Conservation (phyloP, 179 eudicot genomes). For the Spinacia oleracea region DNA sequence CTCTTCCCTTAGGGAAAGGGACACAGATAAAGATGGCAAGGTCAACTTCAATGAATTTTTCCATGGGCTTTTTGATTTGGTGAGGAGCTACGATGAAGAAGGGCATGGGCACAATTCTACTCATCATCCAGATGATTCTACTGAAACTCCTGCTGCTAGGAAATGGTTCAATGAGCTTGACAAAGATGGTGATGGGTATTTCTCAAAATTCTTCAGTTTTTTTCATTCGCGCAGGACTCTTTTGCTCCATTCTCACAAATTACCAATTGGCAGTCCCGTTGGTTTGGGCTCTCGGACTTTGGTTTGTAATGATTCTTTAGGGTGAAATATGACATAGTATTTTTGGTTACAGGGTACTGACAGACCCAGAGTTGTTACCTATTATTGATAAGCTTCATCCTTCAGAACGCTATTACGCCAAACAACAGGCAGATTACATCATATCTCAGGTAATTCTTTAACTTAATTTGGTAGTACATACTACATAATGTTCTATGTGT, state of each 20-base stretch:
- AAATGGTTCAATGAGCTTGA: constrained; percentile 83
- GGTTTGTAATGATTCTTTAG: neutral
- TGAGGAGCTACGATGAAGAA: constrained; percentile 80
- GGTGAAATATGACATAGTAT: constrained; percentile 7
- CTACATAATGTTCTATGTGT: neutral
- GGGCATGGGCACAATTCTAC: constrained; percentile 56
- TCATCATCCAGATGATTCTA: constrained; percentile 48
- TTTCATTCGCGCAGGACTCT: neutral
- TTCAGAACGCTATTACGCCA: constrained; percentile 81
- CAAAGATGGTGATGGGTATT: constrained; percentile 82
- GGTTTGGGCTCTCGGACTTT: neutral
- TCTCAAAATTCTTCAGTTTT: constrained; percentile 10
- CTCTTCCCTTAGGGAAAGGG: constrained; percentile 70
- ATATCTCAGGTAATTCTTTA: constrained; percentile 72
- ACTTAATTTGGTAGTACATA: neutral
- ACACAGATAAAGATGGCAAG: constrained; percentile 90
- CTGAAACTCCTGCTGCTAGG: constrained; percentile 74
- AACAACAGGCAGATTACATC: constrained; percentile 94
- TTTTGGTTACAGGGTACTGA: constrained; percentile 52
- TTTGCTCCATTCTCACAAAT: constrained; percentile 6
- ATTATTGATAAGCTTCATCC: constrained; percentile 91
- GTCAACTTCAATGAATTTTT: constrained; percentile 84
- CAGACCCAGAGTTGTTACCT: constrained; percentile 70
- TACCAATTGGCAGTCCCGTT: neutral
- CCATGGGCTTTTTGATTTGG: constrained; percentile 86